Conservation (phyloP, 2,329 filamentous ascomycete genomes). For the Botrytis sinoallii region DNA sequence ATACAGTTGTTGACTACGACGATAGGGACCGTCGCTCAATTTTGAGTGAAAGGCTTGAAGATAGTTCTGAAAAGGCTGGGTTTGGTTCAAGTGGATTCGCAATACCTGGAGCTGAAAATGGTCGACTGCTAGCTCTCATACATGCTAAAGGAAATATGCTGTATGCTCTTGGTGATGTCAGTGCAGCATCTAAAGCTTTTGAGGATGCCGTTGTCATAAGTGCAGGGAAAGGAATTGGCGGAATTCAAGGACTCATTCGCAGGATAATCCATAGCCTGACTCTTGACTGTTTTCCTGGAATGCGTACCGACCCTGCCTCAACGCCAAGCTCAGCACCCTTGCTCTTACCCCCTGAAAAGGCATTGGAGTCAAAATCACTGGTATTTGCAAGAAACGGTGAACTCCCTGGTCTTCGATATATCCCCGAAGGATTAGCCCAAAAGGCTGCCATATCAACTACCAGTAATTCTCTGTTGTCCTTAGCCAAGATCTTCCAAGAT, state of each 20-base stretch:
- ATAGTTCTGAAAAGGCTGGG: slow-evolving; percentile 38
- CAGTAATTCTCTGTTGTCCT: slow-evolving; percentile 88
- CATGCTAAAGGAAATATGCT: slow-evolving; percentile 99
- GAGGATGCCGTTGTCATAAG: slow-evolving; percentile 93
- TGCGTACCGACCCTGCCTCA: slow-evolving; percentile 29
- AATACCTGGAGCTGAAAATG: slow-evolving; percentile 83
- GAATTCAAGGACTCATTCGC: slow-evolving; percentile 75
- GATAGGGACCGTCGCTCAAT: slow-evolving; percentile 29
- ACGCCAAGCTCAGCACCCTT: slow-evolving; percentile 50
- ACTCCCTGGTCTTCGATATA: slow-evolving; percentile 73
- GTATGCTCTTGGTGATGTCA: slow-evolving; percentile 81
- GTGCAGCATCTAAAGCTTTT: slow-evolving; percentile 79
- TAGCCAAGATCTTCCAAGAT: slow-evolving; percentile 98
- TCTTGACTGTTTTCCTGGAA: slow-evolving; percentile 43
- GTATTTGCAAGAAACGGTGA: slow-evolving; percentile 76
- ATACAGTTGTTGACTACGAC: slow-evolving; percentile 35
- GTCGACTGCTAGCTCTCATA: slow-evolving; percentile 85
- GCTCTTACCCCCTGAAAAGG: slow-evolving; percentile 77
- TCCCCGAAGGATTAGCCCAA: slow-evolving; percentile 67
- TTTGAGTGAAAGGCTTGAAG: slow-evolving; percentile 23
- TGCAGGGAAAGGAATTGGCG: slow-evolving; percentile 65
- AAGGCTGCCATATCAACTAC: slow-evolving; percentile 87
- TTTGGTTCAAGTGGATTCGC: slow-evolving; percentile 81
- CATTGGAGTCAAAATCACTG: slow-evolving; percentile 75
- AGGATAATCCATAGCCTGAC: slow-evolving; percentile 71